These are phyloP conservation scores for Phaeotremella skinneri DNA, from an alignment of 768 basidiomycete genomes.

Conservation along the genomic window DNA sequence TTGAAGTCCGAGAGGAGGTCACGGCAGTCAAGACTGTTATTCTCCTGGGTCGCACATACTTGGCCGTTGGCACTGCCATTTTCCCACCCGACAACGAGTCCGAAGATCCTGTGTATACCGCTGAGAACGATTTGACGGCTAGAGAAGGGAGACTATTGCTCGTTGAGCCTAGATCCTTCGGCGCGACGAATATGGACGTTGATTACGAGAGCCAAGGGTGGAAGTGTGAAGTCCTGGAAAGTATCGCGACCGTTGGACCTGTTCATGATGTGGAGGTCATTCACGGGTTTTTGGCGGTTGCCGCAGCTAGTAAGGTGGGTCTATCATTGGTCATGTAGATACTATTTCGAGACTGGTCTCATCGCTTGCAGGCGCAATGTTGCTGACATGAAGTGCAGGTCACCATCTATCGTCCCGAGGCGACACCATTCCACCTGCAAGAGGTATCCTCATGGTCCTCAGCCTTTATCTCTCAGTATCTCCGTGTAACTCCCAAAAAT, in stretches of 20 bases:
- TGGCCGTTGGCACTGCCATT: constrained; percentile 44
- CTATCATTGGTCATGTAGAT: not conserved
- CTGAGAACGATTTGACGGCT: constrained; percentile 17
- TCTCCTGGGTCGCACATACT: constrained; percentile 30
- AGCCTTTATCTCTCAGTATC: constrained; percentile 42
- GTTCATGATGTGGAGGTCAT: constrained; percentile 43
- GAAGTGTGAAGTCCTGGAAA: constrained; percentile 7
- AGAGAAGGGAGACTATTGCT: constrained; percentile 32
- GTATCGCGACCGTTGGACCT: constrained; percentile 28
- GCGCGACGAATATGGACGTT: constrained; percentile 9
- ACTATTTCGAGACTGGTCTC: not conserved
- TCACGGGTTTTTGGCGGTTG: constrained; percentile 44
- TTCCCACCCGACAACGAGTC: constrained; percentile 33
- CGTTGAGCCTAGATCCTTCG: constrained; percentile 13
- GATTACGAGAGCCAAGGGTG: not conserved
- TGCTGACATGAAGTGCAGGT: constrained; percentile 14
- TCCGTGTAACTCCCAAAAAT: constrained; percentile 26
- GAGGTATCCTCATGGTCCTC: constrained; percentile 37
- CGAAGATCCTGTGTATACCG: constrained; percentile 19
- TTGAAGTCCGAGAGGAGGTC: constrained; percentile 39
- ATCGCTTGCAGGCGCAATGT: not conserved
- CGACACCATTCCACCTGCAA: constrained; percentile 13
- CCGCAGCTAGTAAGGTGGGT: constrained; percentile 44
- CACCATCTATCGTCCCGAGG: constrained; percentile 27
- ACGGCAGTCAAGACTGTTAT: constrained; percentile 29